A percentile compares a stretch with the other conserved stretches of the same genome.
These are phyloP conservation scores for Zygoascus hellenicus DNA, from an alignment of 1,139 yeast species.

Conservation along the genomic window DNA sequence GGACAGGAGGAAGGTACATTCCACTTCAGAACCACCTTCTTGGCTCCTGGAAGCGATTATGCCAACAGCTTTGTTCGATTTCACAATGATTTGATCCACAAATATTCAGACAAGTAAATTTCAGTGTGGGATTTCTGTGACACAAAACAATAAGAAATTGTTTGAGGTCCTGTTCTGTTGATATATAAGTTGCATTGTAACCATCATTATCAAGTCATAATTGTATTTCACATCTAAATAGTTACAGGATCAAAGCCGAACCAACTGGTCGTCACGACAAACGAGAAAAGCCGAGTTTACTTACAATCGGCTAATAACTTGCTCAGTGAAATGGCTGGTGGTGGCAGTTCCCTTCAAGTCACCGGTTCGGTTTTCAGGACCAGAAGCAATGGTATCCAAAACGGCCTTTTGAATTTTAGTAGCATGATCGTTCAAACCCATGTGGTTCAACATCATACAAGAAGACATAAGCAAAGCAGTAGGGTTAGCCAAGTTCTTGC, in stretches of 20 bases:
- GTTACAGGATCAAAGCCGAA: no score
- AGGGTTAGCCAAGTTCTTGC: conserved; percentile 97
- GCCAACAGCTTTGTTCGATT: conserved; percentile 68
- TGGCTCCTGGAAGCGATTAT: conserved; percentile 93
- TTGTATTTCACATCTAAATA: background rate
- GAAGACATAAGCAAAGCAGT: conserved; percentile 93
- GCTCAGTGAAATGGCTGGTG: conserved; percentile 82
- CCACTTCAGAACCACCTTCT: conserved; percentile 91
- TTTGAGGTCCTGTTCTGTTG: no score
- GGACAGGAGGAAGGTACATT: conserved; percentile 86
- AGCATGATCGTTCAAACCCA: conserved; percentile 80
- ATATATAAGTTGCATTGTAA: no score
- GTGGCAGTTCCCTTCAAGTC: conserved; percentile 93
- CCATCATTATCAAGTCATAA: background rate
- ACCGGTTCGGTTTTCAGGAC: conserved; percentile 89
- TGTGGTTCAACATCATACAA: conserved; percentile 98
- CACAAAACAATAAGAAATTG: no score
- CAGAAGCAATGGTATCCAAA: conserved; percentile 87
- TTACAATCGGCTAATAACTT: conserved; percentile 53
- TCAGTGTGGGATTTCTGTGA: no score
- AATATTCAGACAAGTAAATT: conserved; percentile 37
- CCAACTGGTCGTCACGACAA: no score
- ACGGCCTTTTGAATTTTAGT: conserved; percentile 84
- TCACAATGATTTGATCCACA: conserved; percentile 63
- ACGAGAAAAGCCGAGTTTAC: background rate